Evolutionary conservation across 352 stramenopile genomes (phyloP).

Genomic region (Pythium dissotocum): DNA sequence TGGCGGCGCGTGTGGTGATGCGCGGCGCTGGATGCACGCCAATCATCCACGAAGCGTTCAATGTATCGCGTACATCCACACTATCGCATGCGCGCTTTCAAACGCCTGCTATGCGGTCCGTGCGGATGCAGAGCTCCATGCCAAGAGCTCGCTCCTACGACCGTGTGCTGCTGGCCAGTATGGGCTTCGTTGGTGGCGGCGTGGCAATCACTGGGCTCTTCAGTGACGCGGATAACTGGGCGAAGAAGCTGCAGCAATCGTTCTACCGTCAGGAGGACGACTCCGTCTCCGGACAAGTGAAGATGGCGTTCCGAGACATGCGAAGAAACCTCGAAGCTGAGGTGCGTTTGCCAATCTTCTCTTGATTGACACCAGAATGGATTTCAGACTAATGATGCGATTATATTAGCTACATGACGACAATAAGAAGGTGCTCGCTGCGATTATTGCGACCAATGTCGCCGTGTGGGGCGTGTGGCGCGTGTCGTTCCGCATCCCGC

Average conservation of each 20-base stretch:
- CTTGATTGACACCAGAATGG: not conserved
- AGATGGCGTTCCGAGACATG: conserved; percentile 15
- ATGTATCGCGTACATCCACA: not conserved
- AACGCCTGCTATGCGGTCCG: not conserved
- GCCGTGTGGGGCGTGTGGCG: conserved; percentile 76
- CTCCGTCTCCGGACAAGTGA: conserved; percentile 15
- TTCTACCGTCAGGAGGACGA: conserved; percentile 19
- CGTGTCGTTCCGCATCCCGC: conserved; percentile 46
- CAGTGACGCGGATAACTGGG: not conserved
- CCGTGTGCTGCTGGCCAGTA: conserved; percentile 45
- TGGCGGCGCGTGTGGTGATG: not conserved
- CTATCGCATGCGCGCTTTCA: not conserved
- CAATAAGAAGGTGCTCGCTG: conserved; percentile 61
- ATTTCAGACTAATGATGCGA: not conserved
- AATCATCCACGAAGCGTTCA: not conserved
- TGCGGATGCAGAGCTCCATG: not conserved
- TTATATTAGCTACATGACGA: conserved; percentile 51
- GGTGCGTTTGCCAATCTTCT: not conserved
- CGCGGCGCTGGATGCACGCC: not conserved
- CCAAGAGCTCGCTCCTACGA: conserved; percentile 16
- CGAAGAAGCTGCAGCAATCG: conserved; percentile 1
- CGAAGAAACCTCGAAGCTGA: conserved; percentile 10
- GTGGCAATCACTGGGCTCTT: conserved; percentile 40
- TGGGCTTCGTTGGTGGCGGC: conserved; percentile 52
- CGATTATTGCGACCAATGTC: conserved; percentile 68